Evolutionary conservation across 768 basidiomycete species (phyloP).

Genomic region (Hydnum rufescens): DNA sequence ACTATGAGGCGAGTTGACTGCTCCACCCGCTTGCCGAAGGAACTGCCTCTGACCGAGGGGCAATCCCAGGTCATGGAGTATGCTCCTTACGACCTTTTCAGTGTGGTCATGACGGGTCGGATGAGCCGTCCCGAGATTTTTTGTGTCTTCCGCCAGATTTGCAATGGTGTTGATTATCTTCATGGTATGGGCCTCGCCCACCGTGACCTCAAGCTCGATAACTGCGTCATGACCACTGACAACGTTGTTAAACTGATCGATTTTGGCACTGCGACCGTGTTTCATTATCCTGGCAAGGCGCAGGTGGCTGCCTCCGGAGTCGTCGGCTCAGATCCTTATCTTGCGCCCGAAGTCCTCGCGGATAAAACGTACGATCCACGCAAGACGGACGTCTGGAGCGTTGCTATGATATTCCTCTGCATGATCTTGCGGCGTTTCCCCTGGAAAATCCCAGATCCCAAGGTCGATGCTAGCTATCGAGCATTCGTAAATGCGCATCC

Average conservation of each 20-base stretch:
- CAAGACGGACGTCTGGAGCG: slow-evolving; percentile 96
- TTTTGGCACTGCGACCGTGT: slow-evolving; percentile 98
- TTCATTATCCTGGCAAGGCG: slow-evolving; percentile 90
- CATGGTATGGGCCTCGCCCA: slow-evolving; percentile 96
- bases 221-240: slow-evolving; percentile 93
- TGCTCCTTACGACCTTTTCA: slow-evolving; percentile 94
- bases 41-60: slow-evolving; percentile 5
- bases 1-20: slow-evolving; percentile 64
- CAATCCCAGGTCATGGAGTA: slow-evolving; percentile 86
- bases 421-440: slow-evolving; percentile 96
- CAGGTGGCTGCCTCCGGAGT: slow-evolving; percentile 63
- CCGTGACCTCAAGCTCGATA: slow-evolving; percentile 97
- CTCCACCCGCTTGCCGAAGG: slow-evolving; percentile 1
- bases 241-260: slow-evolving; percentile 98
- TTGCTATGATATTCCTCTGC: slow-evolving; percentile 97
- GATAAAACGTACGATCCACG: slow-evolving; percentile 78
- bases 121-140: slow-evolving; percentile 98
- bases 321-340: slow-evolving; percentile 94
- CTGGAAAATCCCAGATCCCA: slow-evolving; percentile 94
- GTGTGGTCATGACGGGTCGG: slow-evolving; percentile 98
- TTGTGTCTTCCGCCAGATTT: slow-evolving; percentile 97
- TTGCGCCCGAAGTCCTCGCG: slow-evolving; percentile 84
- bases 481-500: slow-evolving; percentile 88
- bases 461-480: slow-evolving; percentile 78
- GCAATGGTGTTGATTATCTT: slow-evolving; percentile 93